A percentile compares a stretch with the other conserved stretches of the same genome.
Conservation (phyloP, 768 basidiomycete genomes). For the Suillus sp. region DNA sequence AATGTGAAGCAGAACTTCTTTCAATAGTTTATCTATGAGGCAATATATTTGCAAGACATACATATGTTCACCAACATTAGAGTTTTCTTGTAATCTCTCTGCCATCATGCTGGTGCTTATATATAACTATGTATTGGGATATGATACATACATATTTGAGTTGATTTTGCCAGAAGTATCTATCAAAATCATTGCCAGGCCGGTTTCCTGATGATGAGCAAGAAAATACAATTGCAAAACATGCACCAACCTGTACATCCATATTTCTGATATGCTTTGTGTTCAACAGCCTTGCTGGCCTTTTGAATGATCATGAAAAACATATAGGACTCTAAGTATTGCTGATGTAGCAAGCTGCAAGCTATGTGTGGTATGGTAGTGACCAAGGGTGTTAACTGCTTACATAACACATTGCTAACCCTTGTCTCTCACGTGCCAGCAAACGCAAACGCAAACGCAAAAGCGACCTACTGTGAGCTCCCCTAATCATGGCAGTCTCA, state of each 20-base stretch:
- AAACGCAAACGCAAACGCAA: no score
- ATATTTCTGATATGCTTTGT: no score
- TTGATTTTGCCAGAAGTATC: no score
- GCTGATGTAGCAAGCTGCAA: neutral
- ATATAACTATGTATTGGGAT: neutral
- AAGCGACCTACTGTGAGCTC: no score
- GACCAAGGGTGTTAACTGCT: neutral
- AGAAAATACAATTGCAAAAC: no score
- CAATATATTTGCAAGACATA: neutral
- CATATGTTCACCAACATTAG: neutral
- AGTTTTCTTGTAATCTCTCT: neutral
- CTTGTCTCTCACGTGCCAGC: neutral
- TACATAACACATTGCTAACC: neutral
- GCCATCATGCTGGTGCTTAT: neutral
- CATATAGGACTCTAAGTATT: slow-evolving; percentile 3
- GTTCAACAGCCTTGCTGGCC: no score
- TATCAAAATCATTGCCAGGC: no score
- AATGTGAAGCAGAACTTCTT: neutral
- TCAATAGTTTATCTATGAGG: neutral
- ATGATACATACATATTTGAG: neutral
- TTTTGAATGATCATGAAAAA: slow-evolving; percentile 5
- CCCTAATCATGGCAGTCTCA: slow-evolving; percentile 57
- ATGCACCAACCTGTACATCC: no score
- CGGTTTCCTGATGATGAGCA: no score
- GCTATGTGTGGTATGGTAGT: neutral